Evolutionary conservation across 2,329 filamentous ascomycete species (phyloP).

Genomic region (Diaporthe sp.): DNA sequence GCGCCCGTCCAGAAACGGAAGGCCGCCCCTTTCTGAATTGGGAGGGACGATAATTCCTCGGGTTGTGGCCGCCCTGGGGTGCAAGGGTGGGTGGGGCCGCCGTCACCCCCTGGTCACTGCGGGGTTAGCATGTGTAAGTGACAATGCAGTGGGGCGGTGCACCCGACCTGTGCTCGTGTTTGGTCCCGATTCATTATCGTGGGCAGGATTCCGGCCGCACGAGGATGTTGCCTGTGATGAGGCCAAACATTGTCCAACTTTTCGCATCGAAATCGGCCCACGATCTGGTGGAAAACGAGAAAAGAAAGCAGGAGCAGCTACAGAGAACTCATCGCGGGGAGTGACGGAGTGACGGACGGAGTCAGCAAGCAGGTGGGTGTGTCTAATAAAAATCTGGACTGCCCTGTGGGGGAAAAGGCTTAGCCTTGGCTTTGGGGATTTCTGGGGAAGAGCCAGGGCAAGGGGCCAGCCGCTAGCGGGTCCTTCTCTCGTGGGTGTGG

Average conservation of each 20-base stretch:
- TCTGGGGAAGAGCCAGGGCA: conserved; percentile 24
- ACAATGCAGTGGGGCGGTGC: conserved; percentile 18
- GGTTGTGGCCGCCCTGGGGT: neutral
- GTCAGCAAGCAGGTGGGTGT: conserved; percentile 17
- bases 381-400: neutral
- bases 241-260: neutral
- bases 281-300: conserved; percentile 9
- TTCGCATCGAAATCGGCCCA: conserved; percentile 5
- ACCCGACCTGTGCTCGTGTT: conserved; percentile 18
- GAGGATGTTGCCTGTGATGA: neutral
- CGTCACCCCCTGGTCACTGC: conserved; percentile 32
- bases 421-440: conserved; percentile 32
- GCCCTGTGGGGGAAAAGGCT: conserved; percentile 32
- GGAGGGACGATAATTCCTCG: conserved; percentile 32
- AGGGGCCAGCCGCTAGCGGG: conserved; percentile 20
- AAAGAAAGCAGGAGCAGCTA: conserved; percentile 13
- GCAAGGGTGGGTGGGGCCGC: conserved; percentile 31
- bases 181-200: conserved; percentile 40
- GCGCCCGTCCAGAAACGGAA: conserved; percentile 12
- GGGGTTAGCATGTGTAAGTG: conserved; percentile 36
- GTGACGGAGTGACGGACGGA: neutral
- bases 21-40: conserved; percentile 3
- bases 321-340: neutral
- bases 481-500: conserved; percentile 5
- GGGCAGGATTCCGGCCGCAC: neutral